Evolutionary conservation across 148 eudicot genomes (phyloP).

Genomic region (Polygonum maritimum): DNA sequence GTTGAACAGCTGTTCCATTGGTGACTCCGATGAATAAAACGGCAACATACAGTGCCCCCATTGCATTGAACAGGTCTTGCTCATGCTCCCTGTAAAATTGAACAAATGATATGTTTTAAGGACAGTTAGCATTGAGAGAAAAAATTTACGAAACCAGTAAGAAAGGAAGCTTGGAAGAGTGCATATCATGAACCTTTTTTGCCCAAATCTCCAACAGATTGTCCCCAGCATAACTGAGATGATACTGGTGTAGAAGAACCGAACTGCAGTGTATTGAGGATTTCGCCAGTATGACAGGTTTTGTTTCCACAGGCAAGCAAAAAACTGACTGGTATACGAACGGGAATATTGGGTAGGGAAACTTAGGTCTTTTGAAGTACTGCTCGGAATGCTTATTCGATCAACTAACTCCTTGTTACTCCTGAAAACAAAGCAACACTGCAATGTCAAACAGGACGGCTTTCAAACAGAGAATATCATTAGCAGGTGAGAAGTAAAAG

Average conservation of each 20-base stretch:
- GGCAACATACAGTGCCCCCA: constrained; percentile 94
- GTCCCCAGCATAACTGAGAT: constrained; percentile 97
- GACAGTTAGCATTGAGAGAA: neutral
- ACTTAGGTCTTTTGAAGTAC: constrained; percentile 62
- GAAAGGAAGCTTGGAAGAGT: constrained; percentile 5
- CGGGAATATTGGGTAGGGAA: constrained; percentile 73
- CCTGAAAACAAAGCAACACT: constrained; percentile 33
- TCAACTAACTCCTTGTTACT: constrained; percentile 69
- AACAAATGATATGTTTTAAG: neutral
- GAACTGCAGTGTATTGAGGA: constrained; percentile 98
- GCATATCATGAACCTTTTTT: constrained; percentile 49
- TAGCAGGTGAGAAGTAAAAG: neutral
- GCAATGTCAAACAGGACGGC: neutral
- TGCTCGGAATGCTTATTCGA: constrained; percentile 64
- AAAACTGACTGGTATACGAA: constrained; percentile 56
- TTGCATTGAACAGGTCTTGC: constrained; percentile 78
- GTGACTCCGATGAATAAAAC: constrained; percentile 88
- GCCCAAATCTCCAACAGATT: constrained; percentile 94
- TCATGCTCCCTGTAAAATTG: constrained; percentile 46
- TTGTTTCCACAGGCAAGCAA: constrained; percentile 91
- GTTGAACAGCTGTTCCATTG: constrained; percentile 93
- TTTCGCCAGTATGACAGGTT: constrained; percentile 94
- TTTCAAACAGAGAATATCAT: neutral
- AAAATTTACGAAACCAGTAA: neutral
- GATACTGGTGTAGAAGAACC: constrained; percentile 89